Evolutionary conservation across 1,284 basidiomycete species (phyloP).

Genomic region (Coniferiporia sulphurascens): DNA sequence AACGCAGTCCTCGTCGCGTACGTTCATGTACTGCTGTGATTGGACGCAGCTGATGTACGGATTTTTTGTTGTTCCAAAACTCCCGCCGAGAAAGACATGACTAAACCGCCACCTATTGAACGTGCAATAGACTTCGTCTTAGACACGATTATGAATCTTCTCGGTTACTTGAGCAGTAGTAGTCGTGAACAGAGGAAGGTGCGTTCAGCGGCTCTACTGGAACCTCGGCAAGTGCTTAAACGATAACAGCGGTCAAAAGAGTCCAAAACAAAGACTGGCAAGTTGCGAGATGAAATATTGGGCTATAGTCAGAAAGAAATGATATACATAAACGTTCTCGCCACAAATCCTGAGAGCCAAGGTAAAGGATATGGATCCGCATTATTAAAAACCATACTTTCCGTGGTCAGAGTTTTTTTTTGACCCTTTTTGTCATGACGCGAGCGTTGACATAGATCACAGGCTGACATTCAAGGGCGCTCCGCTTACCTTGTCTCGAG

Average conservation of each 20-base stretch:
- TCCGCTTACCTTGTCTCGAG: constrained; percentile 19
- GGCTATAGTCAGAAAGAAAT: constrained; percentile 11
- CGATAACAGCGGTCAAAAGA: not conserved
- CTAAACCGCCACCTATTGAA: constrained; percentile 4
- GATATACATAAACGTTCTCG: constrained; percentile 14
- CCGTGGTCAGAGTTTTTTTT: not conserved
- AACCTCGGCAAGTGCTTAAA: not conserved
- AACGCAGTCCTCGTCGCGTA: constrained; percentile 9
- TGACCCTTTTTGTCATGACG: not conserved
- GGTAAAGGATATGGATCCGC: constrained; percentile 19
- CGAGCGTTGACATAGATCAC: not conserved
- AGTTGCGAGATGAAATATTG: constrained; percentile 6
- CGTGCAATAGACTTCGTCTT: constrained; percentile 3
- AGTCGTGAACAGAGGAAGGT: constrained; percentile 4
- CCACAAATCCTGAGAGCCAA: constrained; percentile 18
- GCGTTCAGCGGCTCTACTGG: not conserved
- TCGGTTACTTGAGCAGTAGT: not conserved
- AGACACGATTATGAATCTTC: not conserved
- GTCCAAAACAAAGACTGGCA: not conserved
- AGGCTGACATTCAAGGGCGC: constrained; percentile 22
- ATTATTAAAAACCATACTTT: constrained; percentile 12
- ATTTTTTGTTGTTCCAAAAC: not conserved
- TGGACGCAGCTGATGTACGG: no score
- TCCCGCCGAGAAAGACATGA: constrained; percentile 3
- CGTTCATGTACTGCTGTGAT: not conserved